A percentile compares a stretch with the other conserved stretches of the same genome.
These are phyloP conservation scores for Aspergillus sp. DNA, from an alignment of 2,329 filamentous ascomycete genomes.

Conservation along the genomic window DNA sequence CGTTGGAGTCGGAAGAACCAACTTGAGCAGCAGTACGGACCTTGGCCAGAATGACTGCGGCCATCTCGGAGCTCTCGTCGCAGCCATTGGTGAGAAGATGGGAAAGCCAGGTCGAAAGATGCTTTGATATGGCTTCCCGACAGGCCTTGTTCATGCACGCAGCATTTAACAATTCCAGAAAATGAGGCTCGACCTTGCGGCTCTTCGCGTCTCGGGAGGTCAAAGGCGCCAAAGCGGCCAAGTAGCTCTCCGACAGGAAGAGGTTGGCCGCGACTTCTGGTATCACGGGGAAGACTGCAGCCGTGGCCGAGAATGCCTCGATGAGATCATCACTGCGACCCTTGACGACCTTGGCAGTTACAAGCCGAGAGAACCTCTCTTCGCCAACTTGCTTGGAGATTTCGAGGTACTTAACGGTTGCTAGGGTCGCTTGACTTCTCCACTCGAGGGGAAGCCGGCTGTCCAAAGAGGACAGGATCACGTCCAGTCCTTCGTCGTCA, in stretches of 20 bases:
- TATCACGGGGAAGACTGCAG: constrained; percentile 82
- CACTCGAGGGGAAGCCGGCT: constrained; percentile 74
- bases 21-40: constrained; percentile 41
- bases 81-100: constrained; percentile 75
- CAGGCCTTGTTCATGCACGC: constrained; percentile 84
- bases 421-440: constrained; percentile 77
- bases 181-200: constrained; percentile 79
- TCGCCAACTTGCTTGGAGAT: constrained; percentile 71
- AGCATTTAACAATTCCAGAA: constrained; percentile 85
- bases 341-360: constrained; percentile 69
- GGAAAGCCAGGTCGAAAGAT: constrained; percentile 85
- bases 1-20: constrained; percentile 32
- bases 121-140: constrained; percentile 78
- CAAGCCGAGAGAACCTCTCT: constrained; percentile 70
- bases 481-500: constrained; percentile 77
- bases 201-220: constrained; percentile 82
- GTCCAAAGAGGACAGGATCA: constrained; percentile 82
- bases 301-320: constrained; percentile 88
- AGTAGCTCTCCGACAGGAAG: constrained; percentile 86
- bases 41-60: constrained; percentile 76
- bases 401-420: constrained; percentile 81
- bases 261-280: constrained; percentile 73
- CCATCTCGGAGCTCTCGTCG: constrained; percentile 54
- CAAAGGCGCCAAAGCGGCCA: constrained; percentile 72
- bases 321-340: constrained; percentile 86